Conservation (phyloP, 2,329 filamentous ascomycete species). For the Blumeriella jaapii region DNA sequence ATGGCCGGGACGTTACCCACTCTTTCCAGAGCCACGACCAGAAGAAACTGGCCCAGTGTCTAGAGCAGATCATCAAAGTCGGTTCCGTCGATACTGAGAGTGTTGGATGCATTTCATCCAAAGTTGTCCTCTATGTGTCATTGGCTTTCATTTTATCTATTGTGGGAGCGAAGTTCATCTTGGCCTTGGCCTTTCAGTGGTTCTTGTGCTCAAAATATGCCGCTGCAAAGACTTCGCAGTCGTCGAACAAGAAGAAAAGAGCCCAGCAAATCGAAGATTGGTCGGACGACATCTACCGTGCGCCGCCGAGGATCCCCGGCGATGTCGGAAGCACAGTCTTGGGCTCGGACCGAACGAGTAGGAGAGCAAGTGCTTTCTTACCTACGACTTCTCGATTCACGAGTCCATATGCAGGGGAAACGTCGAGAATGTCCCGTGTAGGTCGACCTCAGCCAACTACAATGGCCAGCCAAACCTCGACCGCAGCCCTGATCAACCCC, state of each 20-base stretch:
- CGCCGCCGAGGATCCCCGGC: slow-evolving; percentile 69
- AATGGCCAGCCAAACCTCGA: slow-evolving; percentile 80
- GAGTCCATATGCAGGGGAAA: slow-evolving; percentile 71
- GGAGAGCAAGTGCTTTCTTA: slow-evolving; percentile 72
- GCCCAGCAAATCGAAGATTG: slow-evolving; percentile 95
- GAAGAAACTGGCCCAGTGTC: slow-evolving; percentile 74
- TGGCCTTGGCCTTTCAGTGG: slow-evolving; percentile 92
- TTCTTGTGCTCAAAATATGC: slow-evolving; percentile 82
- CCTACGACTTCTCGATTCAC: slow-evolving; percentile 93
- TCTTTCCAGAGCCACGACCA: slow-evolving; percentile 69
- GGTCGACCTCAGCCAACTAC: slow-evolving; percentile 60
- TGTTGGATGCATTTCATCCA: slow-evolving; percentile 92
- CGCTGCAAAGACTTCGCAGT: slow-evolving; percentile 74
- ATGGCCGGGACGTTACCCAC: slow-evolving; percentile 80
- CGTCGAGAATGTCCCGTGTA: slow-evolving; percentile 40
- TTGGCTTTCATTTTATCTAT: slow-evolving; percentile 86
- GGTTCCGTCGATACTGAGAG: slow-evolving; percentile 92
- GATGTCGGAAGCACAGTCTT: slow-evolving; percentile 55
- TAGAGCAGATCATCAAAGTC: slow-evolving; percentile 90
- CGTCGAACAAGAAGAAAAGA: slow-evolving; percentile 69
- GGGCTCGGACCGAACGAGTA: slow-evolving; percentile 59
- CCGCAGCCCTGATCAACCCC: slow-evolving; percentile 59
- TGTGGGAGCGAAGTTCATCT: slow-evolving; percentile 73
- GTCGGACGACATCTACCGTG: slow-evolving; percentile 93
- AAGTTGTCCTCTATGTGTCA: slow-evolving; percentile 92